A percentile compares a stretch with the other conserved stretches of the same genome.
Evolutionary conservation across 345 rosid species (phyloP).

Genomic region (Corchorus olitorius): DNA sequence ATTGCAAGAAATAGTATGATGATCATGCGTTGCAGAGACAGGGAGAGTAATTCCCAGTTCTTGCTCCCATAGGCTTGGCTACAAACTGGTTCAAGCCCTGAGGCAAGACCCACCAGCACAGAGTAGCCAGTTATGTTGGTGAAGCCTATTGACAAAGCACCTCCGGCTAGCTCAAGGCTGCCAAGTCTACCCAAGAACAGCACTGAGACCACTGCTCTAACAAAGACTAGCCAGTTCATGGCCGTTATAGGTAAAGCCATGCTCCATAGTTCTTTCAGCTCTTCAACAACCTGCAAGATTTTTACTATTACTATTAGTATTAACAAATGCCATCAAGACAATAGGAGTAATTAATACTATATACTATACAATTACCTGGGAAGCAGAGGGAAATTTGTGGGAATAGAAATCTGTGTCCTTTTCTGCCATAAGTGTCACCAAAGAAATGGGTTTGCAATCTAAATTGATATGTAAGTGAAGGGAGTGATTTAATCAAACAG

Average conservation of each 20-base stretch:
- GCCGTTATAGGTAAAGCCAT: conserved; percentile 94
- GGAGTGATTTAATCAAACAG: conserved; percentile 18
- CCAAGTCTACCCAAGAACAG: conserved; percentile 89
- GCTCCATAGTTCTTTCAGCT: conserved; percentile 79
- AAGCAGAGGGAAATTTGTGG: conserved; percentile 48
- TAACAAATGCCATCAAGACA: background rate
- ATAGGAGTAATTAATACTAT: too few relatives aligned
- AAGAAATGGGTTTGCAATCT: conserved; percentile 2
- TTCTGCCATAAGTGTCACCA: conserved; percentile 43
- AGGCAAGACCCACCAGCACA: conserved; percentile 85
- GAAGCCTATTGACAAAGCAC: conserved; percentile 93
- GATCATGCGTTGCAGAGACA: conserved; percentile 92
- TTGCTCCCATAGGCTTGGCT: conserved; percentile 95
- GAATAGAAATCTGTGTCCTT: conserved; percentile 51
- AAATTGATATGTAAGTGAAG: conserved; percentile 20
- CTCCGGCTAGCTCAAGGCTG: conserved; percentile 93
- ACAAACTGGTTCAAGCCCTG: conserved; percentile 96
- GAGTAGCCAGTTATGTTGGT: conserved; percentile 99
- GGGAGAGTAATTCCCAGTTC: conserved; percentile 83
- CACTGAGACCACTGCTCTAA: conserved; percentile 82
- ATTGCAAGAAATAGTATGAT: conserved; percentile 68
- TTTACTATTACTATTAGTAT: background rate
- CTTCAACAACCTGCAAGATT: conserved; percentile 61
- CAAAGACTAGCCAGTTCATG: conserved; percentile 78
- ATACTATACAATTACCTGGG: conserved; percentile 41